phyloP scores from a whole-genome alignment of 2,329 filamentous ascomycete genomes.

The Spiromastix sp. region DNA sequence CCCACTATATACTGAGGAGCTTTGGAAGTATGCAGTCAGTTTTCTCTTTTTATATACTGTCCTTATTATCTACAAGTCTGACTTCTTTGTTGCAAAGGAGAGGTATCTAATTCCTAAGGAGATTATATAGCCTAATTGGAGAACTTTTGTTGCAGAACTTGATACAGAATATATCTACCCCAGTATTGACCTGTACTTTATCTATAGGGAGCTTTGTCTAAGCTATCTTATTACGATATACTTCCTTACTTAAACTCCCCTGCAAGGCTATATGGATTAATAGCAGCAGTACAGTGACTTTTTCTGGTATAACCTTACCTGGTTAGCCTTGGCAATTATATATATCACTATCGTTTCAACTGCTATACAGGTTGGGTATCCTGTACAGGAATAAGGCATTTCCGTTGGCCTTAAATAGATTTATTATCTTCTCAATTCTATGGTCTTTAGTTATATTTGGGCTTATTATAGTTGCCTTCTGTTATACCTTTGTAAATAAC shows the following conservation, averaged over 20 bases:
- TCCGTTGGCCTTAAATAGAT: neutral
- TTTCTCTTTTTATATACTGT: constrained; percentile 1
- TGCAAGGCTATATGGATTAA: neutral
- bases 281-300: constrained; percentile 1
- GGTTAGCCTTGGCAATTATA: constrained; percentile 1
- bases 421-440: constrained; percentile 1
- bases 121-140: neutral
- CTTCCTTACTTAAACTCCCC: neutral
- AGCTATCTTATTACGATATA: constrained; percentile 1
- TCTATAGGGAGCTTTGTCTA: constrained; percentile 1
- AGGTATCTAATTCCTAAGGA: neutral
- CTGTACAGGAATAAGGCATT: neutral
- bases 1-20: neutral
- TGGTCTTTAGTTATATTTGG: neutral
- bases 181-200: neutral
- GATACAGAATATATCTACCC: constrained; percentile 1
- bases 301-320: neutral
- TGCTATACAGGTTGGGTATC: constrained; percentile 1
- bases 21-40: neutral
- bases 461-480: constrained; percentile 1
- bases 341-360: neutral
- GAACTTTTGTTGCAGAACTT: constrained; percentile 2
- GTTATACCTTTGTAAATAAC: constrained; percentile 1
- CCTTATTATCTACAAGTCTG: neutral
- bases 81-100: constrained; percentile 1